These are phyloP conservation scores for Eucalyptus curtisii DNA, from an alignment of 345 rosid genomes.

Conservation along the genomic window DNA sequence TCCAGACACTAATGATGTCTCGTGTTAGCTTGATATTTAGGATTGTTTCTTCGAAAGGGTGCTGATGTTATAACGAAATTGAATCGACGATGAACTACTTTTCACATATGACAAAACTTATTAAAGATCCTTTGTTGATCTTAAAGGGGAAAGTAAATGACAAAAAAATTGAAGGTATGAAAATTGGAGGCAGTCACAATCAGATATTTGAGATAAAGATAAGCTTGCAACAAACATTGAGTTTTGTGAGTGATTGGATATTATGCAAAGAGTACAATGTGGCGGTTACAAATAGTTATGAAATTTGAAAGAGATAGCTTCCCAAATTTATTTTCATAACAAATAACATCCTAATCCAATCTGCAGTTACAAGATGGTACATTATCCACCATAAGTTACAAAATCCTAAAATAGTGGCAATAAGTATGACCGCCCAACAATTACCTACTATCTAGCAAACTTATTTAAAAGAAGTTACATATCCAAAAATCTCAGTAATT, in stretches of 20 bases:
- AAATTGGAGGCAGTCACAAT: fast-evolving
- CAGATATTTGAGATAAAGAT: not conserved
- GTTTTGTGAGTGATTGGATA: not conserved
- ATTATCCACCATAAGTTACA: not conserved
- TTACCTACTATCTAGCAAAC: not conserved
- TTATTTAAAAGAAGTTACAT: not conserved
- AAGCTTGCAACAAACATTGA: not conserved
- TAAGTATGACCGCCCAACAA: not conserved
- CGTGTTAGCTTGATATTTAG: not conserved
- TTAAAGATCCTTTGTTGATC: not conserved
- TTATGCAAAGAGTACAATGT: not conserved
- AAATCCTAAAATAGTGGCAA: not conserved
- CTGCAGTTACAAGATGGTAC: not conserved
- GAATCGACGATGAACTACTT: not conserved
- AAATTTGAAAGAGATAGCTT: not conserved
- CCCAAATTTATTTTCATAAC: not conserved
- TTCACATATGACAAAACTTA: not conserved
- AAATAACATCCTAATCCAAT: not conserved
- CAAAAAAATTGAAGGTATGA: fast-evolving
- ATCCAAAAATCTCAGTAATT: not conserved
- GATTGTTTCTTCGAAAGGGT: not conserved
- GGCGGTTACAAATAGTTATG: not conserved
- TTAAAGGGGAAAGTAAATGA: not conserved
- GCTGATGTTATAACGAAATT: not conserved
- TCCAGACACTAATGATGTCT: not conserved